These are phyloP conservation scores for Cladophialophora exuberans DNA, from an alignment of 2,329 filamentous ascomycete genomes.

Conservation along the genomic window DNA sequence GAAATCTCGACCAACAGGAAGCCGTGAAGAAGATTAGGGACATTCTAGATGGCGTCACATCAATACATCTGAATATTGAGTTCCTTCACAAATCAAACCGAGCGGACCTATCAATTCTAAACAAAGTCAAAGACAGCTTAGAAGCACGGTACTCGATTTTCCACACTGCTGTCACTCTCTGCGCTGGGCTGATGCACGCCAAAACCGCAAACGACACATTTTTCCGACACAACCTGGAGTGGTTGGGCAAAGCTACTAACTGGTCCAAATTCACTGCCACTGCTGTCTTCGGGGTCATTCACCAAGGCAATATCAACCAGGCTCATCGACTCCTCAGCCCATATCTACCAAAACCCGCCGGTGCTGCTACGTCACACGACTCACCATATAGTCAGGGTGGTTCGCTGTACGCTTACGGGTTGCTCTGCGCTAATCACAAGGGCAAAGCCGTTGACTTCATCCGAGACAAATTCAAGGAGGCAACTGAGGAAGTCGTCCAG, in stretches of 20 bases:
- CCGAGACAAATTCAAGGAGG: slow-evolving; percentile 52
- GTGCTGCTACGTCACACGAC: slow-evolving; percentile 71
- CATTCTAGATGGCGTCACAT: slow-evolving; percentile 84
- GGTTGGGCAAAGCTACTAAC: slow-evolving; percentile 97
- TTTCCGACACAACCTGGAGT: slow-evolving; percentile 96
- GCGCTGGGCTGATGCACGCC: slow-evolving; percentile 99
- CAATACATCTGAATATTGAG: slow-evolving; percentile 91
- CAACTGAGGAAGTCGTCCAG: slow-evolving; percentile 79
- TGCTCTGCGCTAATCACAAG: slow-evolving; percentile 97
- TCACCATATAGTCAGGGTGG: slow-evolving; percentile 96
- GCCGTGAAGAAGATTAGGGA: slow-evolving; percentile 61
- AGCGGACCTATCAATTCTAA: slow-evolving; percentile 87
- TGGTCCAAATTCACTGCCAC: slow-evolving; percentile 99
- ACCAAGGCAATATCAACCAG: slow-evolving; percentile 91
- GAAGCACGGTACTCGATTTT: slow-evolving; percentile 98
- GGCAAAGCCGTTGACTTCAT: slow-evolving; percentile 69
- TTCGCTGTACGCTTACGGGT: slow-evolving; percentile 89
- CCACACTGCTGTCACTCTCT: slow-evolving; percentile 95
- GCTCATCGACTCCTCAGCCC: slow-evolving; percentile 92
- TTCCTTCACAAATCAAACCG: slow-evolving; percentile 96
- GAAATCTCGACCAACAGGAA: slow-evolving; percentile 54
- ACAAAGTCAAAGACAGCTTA: slow-evolving; percentile 93
- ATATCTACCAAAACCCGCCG: slow-evolving; percentile 75
- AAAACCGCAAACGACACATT: slow-evolving; percentile 98
- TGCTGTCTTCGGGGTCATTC: slow-evolving; percentile 92